Percentiles rank a stretch among this genome's conserved stretches.
Conservation (phyloP, 2,329 filamentous ascomycete genomes). For the Verticillium zaregamsianum region DNA sequence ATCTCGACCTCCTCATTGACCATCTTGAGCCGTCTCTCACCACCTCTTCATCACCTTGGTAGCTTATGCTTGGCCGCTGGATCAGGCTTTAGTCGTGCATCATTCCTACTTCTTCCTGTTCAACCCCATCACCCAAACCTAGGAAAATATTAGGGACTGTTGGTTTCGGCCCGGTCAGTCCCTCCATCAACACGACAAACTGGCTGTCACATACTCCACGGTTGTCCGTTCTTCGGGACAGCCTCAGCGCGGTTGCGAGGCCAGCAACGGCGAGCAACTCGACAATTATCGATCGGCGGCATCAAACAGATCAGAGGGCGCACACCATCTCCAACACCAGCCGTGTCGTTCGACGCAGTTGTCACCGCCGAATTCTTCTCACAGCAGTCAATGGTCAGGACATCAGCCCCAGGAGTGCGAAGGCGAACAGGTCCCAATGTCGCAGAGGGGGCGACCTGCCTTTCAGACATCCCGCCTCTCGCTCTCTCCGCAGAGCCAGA, state of each 20-base stretch:
- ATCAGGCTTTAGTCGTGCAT: neutral
- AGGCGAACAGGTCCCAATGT: conserved; percentile 62
- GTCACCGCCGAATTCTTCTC: neutral
- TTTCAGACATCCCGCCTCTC: conserved; percentile 47
- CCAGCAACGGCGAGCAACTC: conserved; percentile 15
- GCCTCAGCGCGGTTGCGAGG: conserved; percentile 12
- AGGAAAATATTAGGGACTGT: conserved; percentile 7
- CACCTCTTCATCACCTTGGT: neutral
- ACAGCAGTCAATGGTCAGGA: conserved; percentile 53
- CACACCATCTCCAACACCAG: neutral
- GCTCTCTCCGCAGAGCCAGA: conserved; percentile 4
- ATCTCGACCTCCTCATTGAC: neutral
- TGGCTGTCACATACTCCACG: conserved; percentile 11
- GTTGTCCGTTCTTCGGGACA: conserved; percentile 12
- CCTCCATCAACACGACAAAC: conserved; percentile 10
- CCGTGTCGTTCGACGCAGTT: neutral
- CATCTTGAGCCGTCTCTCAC: neutral
- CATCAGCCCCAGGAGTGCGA: conserved; percentile 43
- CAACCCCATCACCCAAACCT: neutral
- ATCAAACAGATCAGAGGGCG: neutral
- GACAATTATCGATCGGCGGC: neutral
- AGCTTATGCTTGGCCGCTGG: neutral
- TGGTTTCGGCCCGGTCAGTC: conserved; percentile 14
- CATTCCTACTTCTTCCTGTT: neutral
- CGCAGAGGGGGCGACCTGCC: conserved; percentile 55